These are phyloP conservation scores for Pichia sp. DNA, from an alignment of 1,139 yeast genomes.

Conservation along the genomic window DNA sequence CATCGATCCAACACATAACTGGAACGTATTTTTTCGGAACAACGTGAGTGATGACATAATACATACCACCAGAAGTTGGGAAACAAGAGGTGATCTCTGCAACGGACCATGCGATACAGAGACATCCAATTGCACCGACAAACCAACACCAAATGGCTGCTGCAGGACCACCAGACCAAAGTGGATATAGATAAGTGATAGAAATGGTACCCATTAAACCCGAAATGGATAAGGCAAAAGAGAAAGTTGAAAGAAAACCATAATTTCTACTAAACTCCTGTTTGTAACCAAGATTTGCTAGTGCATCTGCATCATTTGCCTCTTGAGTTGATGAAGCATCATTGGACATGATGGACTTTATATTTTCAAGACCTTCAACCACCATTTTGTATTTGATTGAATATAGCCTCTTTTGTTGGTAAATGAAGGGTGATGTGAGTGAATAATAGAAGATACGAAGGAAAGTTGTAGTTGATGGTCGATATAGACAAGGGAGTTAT, in stretches of 20 bases:
- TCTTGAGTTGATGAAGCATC: slow-evolving; percentile 10
- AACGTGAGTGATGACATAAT: slow-evolving; percentile 35
- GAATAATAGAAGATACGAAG: too few species aligned
- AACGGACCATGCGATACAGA: slow-evolving; percentile 55
- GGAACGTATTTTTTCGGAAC: slow-evolving; percentile 29
- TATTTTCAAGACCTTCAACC: slow-evolving; percentile 1
- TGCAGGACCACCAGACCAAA: slow-evolving; percentile 46
- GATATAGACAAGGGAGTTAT: too few species aligned
- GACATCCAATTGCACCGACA: slow-evolving; percentile 48
- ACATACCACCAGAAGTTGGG: slow-evolving; percentile 69
- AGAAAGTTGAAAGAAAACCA: slow-evolving; percentile 27
- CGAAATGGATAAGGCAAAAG: slow-evolving; percentile 29
- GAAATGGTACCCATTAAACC: slow-evolving; percentile 31
- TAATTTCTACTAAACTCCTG: slow-evolving; percentile 29
- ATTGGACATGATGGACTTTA: slow-evolving; percentile 7
- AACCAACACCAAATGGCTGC: slow-evolving; percentile 72
- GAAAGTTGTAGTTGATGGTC: too few species aligned
- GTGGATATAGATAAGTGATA: slow-evolving; percentile 28
- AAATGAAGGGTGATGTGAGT: too few species aligned
- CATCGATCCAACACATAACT: slow-evolving; percentile 35
- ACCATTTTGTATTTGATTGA: too few species aligned
- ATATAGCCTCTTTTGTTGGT: too few species aligned
- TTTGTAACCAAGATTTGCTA: slow-evolving; percentile 29
- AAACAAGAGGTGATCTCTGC: slow-evolving; percentile 61
- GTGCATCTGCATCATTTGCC: slow-evolving; percentile 24